phyloP scores from a whole-genome alignment of 306 rosid genomes.

The Cucurbita maxima region DNA sequence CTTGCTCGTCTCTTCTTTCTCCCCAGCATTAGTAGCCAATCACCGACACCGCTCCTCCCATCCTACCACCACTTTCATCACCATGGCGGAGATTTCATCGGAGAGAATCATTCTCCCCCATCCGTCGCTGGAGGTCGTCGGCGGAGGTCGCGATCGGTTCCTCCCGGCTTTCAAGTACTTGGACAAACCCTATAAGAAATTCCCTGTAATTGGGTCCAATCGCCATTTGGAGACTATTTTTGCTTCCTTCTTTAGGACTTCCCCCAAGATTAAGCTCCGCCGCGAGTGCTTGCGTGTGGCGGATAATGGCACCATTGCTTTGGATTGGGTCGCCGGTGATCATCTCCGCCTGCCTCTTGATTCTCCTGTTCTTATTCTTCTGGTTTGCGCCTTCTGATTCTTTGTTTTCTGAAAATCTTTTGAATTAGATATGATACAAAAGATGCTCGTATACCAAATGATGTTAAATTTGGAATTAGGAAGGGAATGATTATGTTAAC shows the following conservation, averaged over 20 bases:
- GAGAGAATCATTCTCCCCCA: constrained; percentile 14
- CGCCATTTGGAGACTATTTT: constrained; percentile 78
- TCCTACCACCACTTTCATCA: constrained; percentile 7
- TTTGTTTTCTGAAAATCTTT: not conserved
- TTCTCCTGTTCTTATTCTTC: constrained; percentile 59
- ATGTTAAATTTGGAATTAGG: not conserved
- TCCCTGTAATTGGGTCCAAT: constrained; percentile 38
- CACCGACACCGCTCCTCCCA: not conserved
- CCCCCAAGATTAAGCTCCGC: constrained; percentile 44
- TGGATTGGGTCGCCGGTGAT: constrained; percentile 80
- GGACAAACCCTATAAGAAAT: constrained; percentile 35
- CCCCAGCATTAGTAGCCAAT: not conserved
- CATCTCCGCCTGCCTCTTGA: constrained; percentile 27
- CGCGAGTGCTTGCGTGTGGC: constrained; percentile 53
- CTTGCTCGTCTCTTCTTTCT: not conserved
- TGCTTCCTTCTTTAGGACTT: constrained; percentile 54
- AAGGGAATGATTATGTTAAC: not conserved
- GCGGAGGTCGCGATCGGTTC: constrained; percentile 39
- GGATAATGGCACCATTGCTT: constrained; percentile 60
- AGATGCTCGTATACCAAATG: not conserved
- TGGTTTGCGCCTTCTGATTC: constrained; percentile 34
- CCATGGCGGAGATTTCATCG: constrained; percentile 14
- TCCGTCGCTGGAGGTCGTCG: constrained; percentile 46
- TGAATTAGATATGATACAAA: not conserved
- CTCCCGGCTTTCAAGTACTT: constrained; percentile 31